A percentile compares a stretch with the other conserved stretches of the same genome.
Evolutionary conservation across 1,139 yeast genomes (phyloP).

Genomic region (Hemisphaericaspora subhashii): DNA sequence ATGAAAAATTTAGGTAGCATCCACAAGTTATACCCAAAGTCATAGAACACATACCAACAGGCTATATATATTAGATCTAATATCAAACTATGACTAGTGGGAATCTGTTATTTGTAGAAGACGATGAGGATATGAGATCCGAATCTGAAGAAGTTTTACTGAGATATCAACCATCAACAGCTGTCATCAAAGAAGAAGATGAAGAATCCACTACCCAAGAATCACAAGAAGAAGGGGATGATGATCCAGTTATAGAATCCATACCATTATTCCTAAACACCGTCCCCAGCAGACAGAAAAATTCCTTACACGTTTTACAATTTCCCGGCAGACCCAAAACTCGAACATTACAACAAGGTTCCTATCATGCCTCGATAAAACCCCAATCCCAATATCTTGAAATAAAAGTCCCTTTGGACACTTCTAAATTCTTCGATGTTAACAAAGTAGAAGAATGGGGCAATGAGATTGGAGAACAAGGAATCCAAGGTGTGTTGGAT

Average conservation of each 20-base stretch:
- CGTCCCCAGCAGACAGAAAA: constrained; percentile 19
- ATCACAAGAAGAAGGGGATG: constrained; percentile 31
- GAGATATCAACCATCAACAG: constrained; percentile 2
- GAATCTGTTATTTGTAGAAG: constrained; percentile 13
- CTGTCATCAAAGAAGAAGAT: constrained; percentile 8
- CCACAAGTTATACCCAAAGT: no score
- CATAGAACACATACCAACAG: neutral
- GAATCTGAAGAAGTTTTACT: constrained; percentile 6
- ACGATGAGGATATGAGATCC: constrained; percentile 11
- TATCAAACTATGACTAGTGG: neutral
- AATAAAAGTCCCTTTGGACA: constrained; percentile 70
- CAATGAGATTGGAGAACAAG: constrained; percentile 55
- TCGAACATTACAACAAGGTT: constrained; percentile 45
- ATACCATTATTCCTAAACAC: constrained; percentile 58
- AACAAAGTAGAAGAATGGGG: constrained; percentile 65
- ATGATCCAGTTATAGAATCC: constrained; percentile 77
- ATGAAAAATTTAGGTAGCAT: no score
- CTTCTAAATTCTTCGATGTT: constrained; percentile 62
- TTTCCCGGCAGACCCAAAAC: constrained; percentile 68
- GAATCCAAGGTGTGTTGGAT: constrained; percentile 67
- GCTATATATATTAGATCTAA: neutral
- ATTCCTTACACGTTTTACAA: constrained; percentile 50
- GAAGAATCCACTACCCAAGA: constrained; percentile 6
- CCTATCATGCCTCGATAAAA: constrained; percentile 58
- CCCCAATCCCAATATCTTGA: constrained; percentile 58